A percentile compares a stretch with the other conserved stretches of the same genome.
Conservation (phyloP, 164 flowering plant genomes). For the Piper longum region DNA sequence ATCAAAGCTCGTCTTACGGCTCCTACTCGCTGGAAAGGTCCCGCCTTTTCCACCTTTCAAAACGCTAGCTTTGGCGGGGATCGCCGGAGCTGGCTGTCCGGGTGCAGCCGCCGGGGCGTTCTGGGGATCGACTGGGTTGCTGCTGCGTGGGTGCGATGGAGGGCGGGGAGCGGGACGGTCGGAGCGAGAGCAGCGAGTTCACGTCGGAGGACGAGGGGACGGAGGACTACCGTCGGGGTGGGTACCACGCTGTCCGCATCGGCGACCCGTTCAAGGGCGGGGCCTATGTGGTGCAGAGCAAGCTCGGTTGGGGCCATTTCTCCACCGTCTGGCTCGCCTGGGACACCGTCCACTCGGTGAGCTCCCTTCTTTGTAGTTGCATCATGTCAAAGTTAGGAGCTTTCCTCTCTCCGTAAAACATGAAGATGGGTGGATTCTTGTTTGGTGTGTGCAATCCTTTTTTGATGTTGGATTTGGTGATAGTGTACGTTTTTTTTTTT, state of each 20-base stretch:
- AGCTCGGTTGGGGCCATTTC: conserved; percentile 82
- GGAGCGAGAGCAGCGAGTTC: conserved; percentile 33
- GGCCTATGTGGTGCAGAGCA: conserved; percentile 48
- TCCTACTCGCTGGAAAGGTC: no score
- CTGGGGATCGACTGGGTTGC: no score
- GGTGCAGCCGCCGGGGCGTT: no score
- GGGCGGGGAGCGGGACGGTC: conserved; percentile 10
- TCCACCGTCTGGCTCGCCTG: conserved; percentile 78
- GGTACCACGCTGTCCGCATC: conserved; percentile 56
- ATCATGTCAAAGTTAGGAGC: no score
- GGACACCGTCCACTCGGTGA: conserved; percentile 38
- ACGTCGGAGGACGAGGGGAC: conserved; percentile 68
- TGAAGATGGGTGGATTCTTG: no score
- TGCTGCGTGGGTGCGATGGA: no score
- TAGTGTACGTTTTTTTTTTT: neutral
- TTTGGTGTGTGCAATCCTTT: no score
- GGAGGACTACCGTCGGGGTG: conserved; percentile 54
- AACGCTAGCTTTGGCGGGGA: no score
- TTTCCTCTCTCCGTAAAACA: no score
- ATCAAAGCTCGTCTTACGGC: no score
- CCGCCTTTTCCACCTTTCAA: no score
- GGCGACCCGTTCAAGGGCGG: conserved; percentile 49
- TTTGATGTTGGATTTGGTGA: neutral
- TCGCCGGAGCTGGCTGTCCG: no score
- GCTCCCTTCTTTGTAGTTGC: neutral